A percentile compares a stretch with the other conserved stretches of the same genome.
Evolutionary conservation across 1,284 basidiomycete genomes (phyloP).

Genomic region (Xerocomus nothofagi): DNA sequence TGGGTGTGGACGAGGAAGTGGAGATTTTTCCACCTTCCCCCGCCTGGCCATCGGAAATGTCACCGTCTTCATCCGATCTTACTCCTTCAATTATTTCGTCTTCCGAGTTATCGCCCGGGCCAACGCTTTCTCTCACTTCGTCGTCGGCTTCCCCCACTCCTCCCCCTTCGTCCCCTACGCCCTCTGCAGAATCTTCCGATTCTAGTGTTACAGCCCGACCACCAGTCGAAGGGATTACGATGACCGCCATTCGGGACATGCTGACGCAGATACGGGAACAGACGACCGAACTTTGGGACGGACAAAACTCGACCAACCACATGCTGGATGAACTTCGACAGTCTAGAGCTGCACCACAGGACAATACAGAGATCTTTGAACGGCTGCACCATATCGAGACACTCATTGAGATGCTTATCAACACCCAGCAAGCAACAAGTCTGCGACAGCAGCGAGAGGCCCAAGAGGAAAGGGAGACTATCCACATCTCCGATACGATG

Average conservation of each 20-base stretch:
- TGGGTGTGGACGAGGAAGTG: slow-evolving; percentile 35
- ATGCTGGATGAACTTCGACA: slow-evolving; percentile 46
- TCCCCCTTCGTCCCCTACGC: slow-evolving; percentile 37
- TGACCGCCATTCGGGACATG: slow-evolving; percentile 44
- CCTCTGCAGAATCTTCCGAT: slow-evolving; percentile 36
- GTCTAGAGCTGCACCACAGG: slow-evolving; percentile 22
- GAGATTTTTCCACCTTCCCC: slow-evolving; percentile 26
- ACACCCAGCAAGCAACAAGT: slow-evolving; percentile 7
- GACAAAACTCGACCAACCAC: slow-evolving; percentile 56
- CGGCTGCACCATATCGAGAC: slow-evolving; percentile 43
- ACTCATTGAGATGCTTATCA: slow-evolving; percentile 39
- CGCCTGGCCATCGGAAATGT: slow-evolving; percentile 33
- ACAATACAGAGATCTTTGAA: slow-evolving; percentile 39
- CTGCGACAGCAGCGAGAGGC: slow-evolving; percentile 7
- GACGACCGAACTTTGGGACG: slow-evolving; percentile 52
- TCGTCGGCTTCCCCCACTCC: slow-evolving; percentile 36
- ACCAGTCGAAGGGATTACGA: slow-evolving; percentile 35
- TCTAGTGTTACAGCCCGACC: slow-evolving; percentile 48
- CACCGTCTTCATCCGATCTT: slow-evolving; percentile 36
- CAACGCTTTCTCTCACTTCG: slow-evolving; percentile 34
- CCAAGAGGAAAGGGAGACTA: slow-evolving; percentile 18
- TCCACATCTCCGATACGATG: slow-evolving; percentile 11
- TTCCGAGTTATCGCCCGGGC: slow-evolving; percentile 32
- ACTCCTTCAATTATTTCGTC: slow-evolving; percentile 35
- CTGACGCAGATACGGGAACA: slow-evolving; percentile 54